Base-by-base conservation (phyloP, 192 early-diverging fungal genomes). In the Piromyces finnis region DNA sequence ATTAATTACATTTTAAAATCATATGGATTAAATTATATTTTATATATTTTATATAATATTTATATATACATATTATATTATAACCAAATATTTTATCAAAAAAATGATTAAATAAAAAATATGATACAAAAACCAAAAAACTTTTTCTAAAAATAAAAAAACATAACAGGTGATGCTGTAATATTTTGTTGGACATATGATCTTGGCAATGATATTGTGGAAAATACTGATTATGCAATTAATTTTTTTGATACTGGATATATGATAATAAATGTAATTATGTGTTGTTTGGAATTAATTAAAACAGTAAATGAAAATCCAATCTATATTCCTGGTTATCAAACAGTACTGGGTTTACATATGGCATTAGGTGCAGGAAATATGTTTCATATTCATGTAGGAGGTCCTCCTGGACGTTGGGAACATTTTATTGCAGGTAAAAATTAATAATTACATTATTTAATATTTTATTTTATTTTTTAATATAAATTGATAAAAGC, bases 391-490 rank as follows among this genome's bases (percentile, higher is more conserved):
- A 85, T 89, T 5, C 82, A 85, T 59, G 88, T 89, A 14, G 88
- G 88, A 37, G 87, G 85, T 14, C 79, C 77, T 22, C 51, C 51
- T n/a, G 85, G 82, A 14, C 77, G 88, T 79, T 89, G 88, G 88
- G 88, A 89, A 77, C 88, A 89, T 81, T 89, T 89, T 82, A 82
- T 89, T 41, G 86, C 84, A 5, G 88, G 88, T 28, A 85, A 89
- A 22, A 15, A 51, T 51, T 51, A 37, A 32, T 32, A 32, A 32
- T 6, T 32, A 32, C 30, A n/a, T n/a, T 32, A 32, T 39, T 39
- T 39, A 15, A 12, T 39, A 12, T 14, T 39, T 39, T 39, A 39
- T 39, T 15, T n/a, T n/a, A n/a, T n/a, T n/a, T n/a, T n/a, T n/a
- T n/a, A n/a, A n/a, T n/a, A n/a, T n/a, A n/a, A n/a, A n/a, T n/a